phyloP scores from a whole-genome alignment of 768 basidiomycete species.

The Lentinus brumalis region DNA sequence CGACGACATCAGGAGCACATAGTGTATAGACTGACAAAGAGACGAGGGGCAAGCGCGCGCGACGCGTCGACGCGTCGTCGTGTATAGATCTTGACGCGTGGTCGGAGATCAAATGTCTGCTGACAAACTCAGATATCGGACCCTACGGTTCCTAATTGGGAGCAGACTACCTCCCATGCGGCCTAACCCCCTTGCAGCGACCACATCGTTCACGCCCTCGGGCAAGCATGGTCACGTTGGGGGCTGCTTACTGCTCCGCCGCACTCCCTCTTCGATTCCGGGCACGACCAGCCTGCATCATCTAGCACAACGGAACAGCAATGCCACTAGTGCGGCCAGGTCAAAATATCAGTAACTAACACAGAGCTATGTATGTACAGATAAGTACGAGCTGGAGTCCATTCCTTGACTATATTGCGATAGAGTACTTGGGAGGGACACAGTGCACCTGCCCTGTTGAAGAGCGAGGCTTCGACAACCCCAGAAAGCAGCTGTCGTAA shows the following conservation, averaged over 20 bases:
- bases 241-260: neutral
- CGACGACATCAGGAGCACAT: too few relatives aligned
- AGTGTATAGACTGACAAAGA: too few relatives aligned
- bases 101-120: too few relatives aligned
- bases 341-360: neutral
- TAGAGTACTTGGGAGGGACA: neutral
- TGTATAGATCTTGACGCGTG: too few relatives aligned
- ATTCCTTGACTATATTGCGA: neutral
- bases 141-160: too few relatives aligned
- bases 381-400: neutral
- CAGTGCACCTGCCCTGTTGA: neutral
- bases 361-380: neutral
- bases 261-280: neutral
- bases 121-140: too few relatives aligned
- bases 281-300: neutral
- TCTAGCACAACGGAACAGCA: neutral
- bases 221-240: neutral
- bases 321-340: neutral
- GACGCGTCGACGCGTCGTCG: too few relatives aligned
- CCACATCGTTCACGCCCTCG: neutral
- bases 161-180: too few relatives aligned
- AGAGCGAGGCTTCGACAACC: neutral
- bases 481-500: neutral
- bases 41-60: too few relatives aligned
- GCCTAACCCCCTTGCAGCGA: constrained; percentile 1